Evolutionary conservation across 2,329 filamentous ascomycete species (phyloP), one percentile per base, ranked within the genome.

Genomic region (Periconia sp.): DNA sequence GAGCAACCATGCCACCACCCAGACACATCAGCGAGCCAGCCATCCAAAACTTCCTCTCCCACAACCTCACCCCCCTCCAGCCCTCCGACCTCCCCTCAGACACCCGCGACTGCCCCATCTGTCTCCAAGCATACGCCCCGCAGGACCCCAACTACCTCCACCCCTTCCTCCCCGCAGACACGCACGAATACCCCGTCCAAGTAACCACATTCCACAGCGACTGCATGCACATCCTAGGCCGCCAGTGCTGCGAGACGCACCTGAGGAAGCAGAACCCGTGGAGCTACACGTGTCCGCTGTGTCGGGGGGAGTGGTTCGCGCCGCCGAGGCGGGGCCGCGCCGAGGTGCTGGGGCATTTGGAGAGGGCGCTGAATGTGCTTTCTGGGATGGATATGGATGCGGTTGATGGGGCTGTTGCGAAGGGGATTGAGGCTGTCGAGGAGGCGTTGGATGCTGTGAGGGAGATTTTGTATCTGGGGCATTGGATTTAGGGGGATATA

Each of bases 201-300:
- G 37, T 61, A 9, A 22, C 16, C 3, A n/a, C n/a, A n/a, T 40
- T 52, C 15, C 33, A 42, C 13, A 42, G 42, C 3, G 9, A 18
- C 1, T 60, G 56, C 29, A 43, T 28, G 4, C 59, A 62, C 31
- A 42, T 59, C 9, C 52, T 60, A 19, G 53, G 57, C 6, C 48
- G 57, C 4, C 33, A 13, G 3, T 62, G 59, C 29, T 12, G 59
- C 17, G 55, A 62, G 34, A 38, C 24, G 3, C 55, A 60, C 19
- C 49, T 59, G 13, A 48, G 54, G 10, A 36, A 42, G 4, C 36
- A 46, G 8, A 45, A 50, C n/a, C 55, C 56, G 1, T 60, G 57
- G 53, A 57, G 57, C 29, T 49, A 58, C 19, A 41, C 45, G 3
- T 62, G 59, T 19, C 59, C 57, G 3, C 17, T 56, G 2, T 62